phyloP scores from a whole-genome alignment of 2,329 filamentous ascomycete genomes.

The Didymella sp. region DNA sequence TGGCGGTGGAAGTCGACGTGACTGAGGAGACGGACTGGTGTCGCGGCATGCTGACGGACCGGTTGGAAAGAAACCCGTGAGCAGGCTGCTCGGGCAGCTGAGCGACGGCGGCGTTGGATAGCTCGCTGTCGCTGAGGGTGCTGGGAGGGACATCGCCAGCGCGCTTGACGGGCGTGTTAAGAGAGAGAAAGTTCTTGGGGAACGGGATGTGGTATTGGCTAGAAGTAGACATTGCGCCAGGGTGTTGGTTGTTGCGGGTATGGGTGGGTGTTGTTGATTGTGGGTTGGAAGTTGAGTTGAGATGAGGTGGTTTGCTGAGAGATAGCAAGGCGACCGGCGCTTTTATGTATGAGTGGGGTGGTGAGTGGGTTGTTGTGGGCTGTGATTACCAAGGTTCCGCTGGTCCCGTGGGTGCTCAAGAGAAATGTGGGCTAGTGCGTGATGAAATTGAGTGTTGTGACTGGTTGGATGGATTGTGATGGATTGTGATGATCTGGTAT shows the following conservation, averaged over 20 bases:
- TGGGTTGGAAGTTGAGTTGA: slow-evolving; percentile 12
- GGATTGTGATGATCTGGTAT: slow-evolving; percentile 21
- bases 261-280: slow-evolving; percentile 18
- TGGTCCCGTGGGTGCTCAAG: slow-evolving; percentile 27
- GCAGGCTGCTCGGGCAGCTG: slow-evolving; percentile 31
- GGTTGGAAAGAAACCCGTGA: slow-evolving; percentile 51
- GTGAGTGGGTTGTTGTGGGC: slow-evolving; percentile 16
- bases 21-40: slow-evolving; percentile 42
- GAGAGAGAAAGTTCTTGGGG: slow-evolving; percentile 45
- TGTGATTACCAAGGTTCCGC: slow-evolving; percentile 31
- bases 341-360: slow-evolving; percentile 27
- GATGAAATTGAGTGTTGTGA: slow-evolving; percentile 36
- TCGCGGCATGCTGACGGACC: slow-evolving; percentile 26
- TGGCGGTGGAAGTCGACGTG: slow-evolving; percentile 22
- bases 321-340: slow-evolving; percentile 21
- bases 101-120: slow-evolving; percentile 21
- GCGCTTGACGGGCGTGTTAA: slow-evolving; percentile 44
- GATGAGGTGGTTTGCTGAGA: slow-evolving; percentile 6
- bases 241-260: slow-evolving; percentile 23
- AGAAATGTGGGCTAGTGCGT: slow-evolving; percentile 34
- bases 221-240: slow-evolving; percentile 45
- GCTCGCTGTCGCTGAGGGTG: slow-evolving; percentile 18
- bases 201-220: slow-evolving; percentile 49
- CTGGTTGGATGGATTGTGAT: slow-evolving; percentile 24
- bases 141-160: slow-evolving; percentile 15